phyloP scores from a whole-genome alignment of 345 rosid species.

The Eucalyptus lansdowneana region DNA sequence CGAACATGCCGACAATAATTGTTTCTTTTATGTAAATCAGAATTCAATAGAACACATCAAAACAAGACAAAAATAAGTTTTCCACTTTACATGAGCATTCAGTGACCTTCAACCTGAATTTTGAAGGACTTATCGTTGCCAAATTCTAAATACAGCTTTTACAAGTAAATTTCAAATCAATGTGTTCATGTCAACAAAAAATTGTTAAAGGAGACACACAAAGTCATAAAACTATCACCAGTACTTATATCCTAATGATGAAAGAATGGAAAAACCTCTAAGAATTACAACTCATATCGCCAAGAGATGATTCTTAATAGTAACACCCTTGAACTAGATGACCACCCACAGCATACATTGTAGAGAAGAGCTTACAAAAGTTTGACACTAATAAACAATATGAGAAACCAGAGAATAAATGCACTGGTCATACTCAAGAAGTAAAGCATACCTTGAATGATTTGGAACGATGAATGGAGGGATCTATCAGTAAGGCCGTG shows the following conservation, averaged over 20 bases:
- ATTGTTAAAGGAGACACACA: neutral
- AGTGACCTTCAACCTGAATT: neutral
- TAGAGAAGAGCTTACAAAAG: neutral
- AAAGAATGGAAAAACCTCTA: neutral
- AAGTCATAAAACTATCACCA: neutral
- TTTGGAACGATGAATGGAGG: constrained; percentile 50
- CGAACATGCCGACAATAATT: neutral
- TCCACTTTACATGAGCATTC: neutral
- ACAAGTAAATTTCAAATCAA: neutral
- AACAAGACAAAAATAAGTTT: neutral
- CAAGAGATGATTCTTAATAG: neutral
- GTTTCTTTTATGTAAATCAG: neutral
- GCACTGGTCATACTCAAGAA: neutral
- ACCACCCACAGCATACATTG: neutral
- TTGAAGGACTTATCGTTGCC: neutral
- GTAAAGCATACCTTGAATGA: constrained; percentile 43
- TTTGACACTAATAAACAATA: neutral
- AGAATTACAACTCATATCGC: neutral
- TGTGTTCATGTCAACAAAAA: neutral
- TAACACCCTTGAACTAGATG: neutral
- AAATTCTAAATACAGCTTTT: neutral
- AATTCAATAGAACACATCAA: neutral
- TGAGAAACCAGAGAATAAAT: neutral
- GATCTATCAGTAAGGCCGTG: constrained; percentile 46
- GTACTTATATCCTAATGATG: neutral